phyloP scores from a whole-genome alignment of 805 yeast species.

The Henningerozyma blattae region DNA sequence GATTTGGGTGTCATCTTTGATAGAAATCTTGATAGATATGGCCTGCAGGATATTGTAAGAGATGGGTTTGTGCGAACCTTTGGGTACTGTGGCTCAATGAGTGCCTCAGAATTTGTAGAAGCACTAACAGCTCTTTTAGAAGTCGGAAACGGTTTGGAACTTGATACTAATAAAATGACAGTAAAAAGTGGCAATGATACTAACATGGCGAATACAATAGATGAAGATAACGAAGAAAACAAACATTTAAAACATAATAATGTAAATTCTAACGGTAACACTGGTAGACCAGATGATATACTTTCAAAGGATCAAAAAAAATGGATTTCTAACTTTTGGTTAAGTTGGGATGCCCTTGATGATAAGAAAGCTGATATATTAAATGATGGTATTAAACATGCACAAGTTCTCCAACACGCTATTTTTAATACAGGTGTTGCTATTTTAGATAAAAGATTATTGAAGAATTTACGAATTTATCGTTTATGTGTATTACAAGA shows the following conservation, averaged over 20 bases:
- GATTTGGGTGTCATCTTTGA: conserved; percentile 57
- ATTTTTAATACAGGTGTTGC: conserved; percentile 83
- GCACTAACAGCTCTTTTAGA: conserved; percentile 78
- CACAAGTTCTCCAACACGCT: conserved; percentile 72
- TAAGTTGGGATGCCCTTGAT: conserved; percentile 53
- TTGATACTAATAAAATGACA: conserved; percentile 4
- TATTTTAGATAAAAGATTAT: conserved; percentile 69
- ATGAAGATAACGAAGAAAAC: conserved; percentile 19
- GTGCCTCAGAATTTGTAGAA: conserved; percentile 91
- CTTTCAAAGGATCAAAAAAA: conserved; percentile 36
- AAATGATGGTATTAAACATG: conserved; percentile 57
- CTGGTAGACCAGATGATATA: background rate
- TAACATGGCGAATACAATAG: conserved; percentile 19
- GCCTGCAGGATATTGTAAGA: conserved; percentile 68
- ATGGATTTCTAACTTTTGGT: conserved; percentile 70
- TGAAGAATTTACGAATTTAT: conserved; percentile 69
- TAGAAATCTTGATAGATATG: conserved; percentile 61
- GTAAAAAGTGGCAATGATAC: conserved; percentile 18
- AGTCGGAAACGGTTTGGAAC: conserved; percentile 30
- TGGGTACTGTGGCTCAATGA: conserved; percentile 77
- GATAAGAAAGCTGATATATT: conserved; percentile 27
- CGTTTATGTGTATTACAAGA: conserved; percentile 82
- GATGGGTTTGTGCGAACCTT: conserved; percentile 80
- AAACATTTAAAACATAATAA: conserved; percentile 10
- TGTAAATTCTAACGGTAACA: conserved; percentile 8